These are phyloP conservation scores for Phytophthora pisi DNA, from an alignment of 352 stramenopile species.

Conservation along the genomic window DNA sequence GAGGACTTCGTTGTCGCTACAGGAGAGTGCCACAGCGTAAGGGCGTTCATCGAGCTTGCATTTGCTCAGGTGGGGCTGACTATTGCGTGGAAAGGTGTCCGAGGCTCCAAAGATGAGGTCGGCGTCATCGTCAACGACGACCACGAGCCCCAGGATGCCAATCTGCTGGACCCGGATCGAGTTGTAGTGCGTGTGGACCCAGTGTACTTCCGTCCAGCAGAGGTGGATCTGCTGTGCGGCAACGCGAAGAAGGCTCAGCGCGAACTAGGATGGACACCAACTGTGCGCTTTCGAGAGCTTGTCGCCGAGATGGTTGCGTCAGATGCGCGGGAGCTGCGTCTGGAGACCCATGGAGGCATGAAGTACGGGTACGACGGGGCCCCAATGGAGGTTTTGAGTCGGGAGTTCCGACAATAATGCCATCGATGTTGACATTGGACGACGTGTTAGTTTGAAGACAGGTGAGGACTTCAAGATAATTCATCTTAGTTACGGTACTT, in stretches of 20 bases:
- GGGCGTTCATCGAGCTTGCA: constrained; percentile 97
- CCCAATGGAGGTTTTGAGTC: constrained; percentile 15
- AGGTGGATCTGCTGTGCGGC: constrained; percentile 97
- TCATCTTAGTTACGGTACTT: constrained; percentile 14
- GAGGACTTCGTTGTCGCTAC: constrained; percentile 91
- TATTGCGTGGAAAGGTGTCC: constrained; percentile 92
- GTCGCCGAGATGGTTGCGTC: constrained; percentile 97
- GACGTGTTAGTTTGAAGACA: not conserved
- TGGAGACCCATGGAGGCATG: constrained; percentile 14
- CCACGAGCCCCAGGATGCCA: constrained; percentile 2
- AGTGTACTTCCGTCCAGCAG: constrained; percentile 97
- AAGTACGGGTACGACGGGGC: constrained; percentile 7
- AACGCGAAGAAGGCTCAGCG: constrained; percentile 94
- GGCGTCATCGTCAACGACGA: constrained; percentile 84
- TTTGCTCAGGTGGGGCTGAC: constrained; percentile 91
- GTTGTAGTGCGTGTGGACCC: constrained; percentile 96
- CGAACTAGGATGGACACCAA: constrained; percentile 92
- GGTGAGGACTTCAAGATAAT: not conserved
- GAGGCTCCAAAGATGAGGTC: constrained; percentile 92
- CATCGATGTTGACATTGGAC: not conserved
- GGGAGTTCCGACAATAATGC: constrained; percentile 10
- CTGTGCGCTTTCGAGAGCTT: constrained; percentile 92
- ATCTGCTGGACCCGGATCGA: constrained; percentile 65
- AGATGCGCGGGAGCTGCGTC: constrained; percentile 55
- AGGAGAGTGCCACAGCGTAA: constrained; percentile 97